These are phyloP conservation scores for Pseudocercospora macadamiae DNA, from an alignment of 2,329 filamentous ascomycete genomes.

Conservation along the genomic window DNA sequence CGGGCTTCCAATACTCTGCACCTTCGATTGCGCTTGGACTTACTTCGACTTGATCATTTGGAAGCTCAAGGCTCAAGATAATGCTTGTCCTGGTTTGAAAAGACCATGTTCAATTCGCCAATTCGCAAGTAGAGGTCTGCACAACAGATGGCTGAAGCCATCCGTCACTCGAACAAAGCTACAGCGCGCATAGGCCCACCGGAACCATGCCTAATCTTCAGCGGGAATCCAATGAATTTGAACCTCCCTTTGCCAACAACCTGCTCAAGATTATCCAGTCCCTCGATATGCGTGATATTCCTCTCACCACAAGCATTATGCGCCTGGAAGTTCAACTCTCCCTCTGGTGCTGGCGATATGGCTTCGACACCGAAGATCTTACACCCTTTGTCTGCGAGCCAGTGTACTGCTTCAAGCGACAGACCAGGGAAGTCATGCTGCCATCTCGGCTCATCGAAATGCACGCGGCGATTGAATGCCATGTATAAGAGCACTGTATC, in stretches of 20 bases:
- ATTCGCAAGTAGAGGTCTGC: too few species aligned
- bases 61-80: too few species aligned
- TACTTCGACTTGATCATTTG: too few species aligned
- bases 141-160: not conserved
- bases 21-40: too few species aligned
- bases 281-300: slow-evolving; percentile 34
- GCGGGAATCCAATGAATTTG: slow-evolving; percentile 31
- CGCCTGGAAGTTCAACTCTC: slow-evolving; percentile 33
- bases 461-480: slow-evolving; percentile 31
- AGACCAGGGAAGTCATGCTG: slow-evolving; percentile 35
- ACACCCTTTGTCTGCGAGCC: slow-evolving; percentile 34
- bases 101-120: too few species aligned
- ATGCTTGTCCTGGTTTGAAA: too few species aligned
- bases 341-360: slow-evolving; percentile 32
- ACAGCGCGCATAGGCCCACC: slow-evolving; percentile 35
- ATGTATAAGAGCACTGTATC: slow-evolving; percentile 34
- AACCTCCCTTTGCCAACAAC: slow-evolving; percentile 32
- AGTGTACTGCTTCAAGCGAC: slow-evolving; percentile 30
- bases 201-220: slow-evolving; percentile 33
- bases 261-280: slow-evolving; percentile 31
- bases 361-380: slow-evolving; percentile 36
- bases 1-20: too few species aligned
- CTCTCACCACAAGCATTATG: slow-evolving; percentile 35
- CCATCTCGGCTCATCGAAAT: slow-evolving; percentile 33
- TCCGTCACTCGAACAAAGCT: slow-evolving; percentile 26